Percentiles rank a stretch among this genome's conserved stretches.
These are phyloP conservation scores for Botrytis paeoniae DNA, from an alignment of 2,329 filamentous ascomycete genomes.

Conservation along the genomic window DNA sequence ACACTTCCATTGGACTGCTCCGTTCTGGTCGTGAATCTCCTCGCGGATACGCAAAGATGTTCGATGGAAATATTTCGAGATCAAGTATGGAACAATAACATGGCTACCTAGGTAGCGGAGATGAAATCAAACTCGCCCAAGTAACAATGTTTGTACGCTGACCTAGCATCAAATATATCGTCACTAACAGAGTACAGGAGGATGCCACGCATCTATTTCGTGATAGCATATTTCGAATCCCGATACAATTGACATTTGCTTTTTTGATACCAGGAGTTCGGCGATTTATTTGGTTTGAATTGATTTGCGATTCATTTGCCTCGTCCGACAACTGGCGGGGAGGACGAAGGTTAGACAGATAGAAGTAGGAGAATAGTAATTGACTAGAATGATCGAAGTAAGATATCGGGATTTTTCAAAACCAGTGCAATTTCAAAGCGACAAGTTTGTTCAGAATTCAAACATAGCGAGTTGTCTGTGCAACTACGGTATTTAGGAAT, in stretches of 20 bases:
- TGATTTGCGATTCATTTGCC: not conserved
- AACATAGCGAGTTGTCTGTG: not conserved
- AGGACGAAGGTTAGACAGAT: not conserved
- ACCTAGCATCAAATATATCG: not conserved
- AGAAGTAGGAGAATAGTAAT: not conserved
- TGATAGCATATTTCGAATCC: not conserved
- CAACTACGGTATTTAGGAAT: not conserved
- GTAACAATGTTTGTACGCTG: not conserved
- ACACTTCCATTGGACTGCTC: not conserved
- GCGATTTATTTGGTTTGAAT: not conserved
- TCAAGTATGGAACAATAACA: not conserved
- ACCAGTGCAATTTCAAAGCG: not conserved
- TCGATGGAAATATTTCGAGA: not conserved
- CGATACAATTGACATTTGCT: not conserved
- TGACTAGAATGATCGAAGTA: not conserved
- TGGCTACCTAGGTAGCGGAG: not conserved
- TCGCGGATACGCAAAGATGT: not conserved
- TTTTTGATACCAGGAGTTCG: not conserved
- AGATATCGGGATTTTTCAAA: not conserved
- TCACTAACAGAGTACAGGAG: not conserved
- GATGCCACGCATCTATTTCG: not conserved
- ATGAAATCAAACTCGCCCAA: not conserved
- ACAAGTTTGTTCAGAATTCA: not conserved
- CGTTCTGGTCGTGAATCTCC: not conserved
- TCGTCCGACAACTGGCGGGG: not conserved